Percentiles rank a stretch among this genome's conserved stretches.
phyloP scores from a whole-genome alignment of 306 rosid species.

The Cajanus cajan region DNA sequence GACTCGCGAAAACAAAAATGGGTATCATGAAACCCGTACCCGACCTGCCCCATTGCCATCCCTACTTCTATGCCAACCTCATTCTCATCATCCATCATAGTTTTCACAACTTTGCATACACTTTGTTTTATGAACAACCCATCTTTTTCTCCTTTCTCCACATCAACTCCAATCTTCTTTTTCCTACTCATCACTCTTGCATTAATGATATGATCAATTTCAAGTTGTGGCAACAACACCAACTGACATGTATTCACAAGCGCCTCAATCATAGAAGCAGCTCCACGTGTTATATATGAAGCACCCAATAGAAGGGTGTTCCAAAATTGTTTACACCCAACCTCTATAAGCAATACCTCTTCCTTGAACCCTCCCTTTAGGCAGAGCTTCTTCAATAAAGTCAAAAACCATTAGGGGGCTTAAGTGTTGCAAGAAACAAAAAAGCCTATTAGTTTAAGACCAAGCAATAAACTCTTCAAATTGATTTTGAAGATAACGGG shows the following conservation, averaged over 20 bases:
- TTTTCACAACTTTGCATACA: constrained; percentile 39
- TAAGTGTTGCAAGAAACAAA: constrained; percentile 34
- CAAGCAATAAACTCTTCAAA: constrained; percentile 25
- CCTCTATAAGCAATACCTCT: constrained; percentile 36
- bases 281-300: constrained; percentile 67
- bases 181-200: constrained; percentile 37
- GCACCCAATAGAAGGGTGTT: constrained; percentile 61
- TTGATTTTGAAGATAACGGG: not conserved
- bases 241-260: constrained; percentile 42
- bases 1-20: too few species aligned
- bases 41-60: too few species aligned
- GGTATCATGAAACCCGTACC: too few species aligned
- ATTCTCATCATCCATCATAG: constrained; percentile 47
- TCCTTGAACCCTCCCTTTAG: constrained; percentile 29
- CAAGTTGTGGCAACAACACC: constrained; percentile 44
- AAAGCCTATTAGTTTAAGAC: constrained; percentile 26
- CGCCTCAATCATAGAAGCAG: constrained; percentile 52
- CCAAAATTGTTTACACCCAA: constrained; percentile 66
- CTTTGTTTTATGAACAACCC: constrained; percentile 48
- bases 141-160: constrained; percentile 57
- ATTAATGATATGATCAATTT: constrained; percentile 44
- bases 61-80: constrained; percentile 40
- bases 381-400: constrained; percentile 26
- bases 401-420: not conserved
- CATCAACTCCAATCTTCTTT: constrained; percentile 49